phyloP scores from a whole-genome alignment of 371 early-diverging fungal species.

The Batrachochytrium dendrobatidis region DNA sequence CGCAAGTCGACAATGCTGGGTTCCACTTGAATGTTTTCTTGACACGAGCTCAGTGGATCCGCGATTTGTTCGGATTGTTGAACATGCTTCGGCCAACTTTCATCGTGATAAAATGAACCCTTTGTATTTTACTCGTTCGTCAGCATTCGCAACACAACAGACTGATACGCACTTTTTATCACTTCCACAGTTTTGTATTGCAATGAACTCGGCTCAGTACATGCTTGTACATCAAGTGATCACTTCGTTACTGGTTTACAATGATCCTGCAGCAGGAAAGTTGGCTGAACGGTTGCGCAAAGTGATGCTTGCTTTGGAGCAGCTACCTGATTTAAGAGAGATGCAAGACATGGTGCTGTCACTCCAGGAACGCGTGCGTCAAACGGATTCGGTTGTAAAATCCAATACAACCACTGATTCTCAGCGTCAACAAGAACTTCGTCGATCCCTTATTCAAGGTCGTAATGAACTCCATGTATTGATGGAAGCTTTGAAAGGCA shows the following conservation, averaged over 20 bases:
- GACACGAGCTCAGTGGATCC: conserved; percentile 40
- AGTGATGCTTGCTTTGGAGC: conserved; percentile 63
- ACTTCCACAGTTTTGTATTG: conserved; percentile 58
- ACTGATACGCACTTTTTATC: conserved; percentile 50
- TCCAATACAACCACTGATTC: neutral
- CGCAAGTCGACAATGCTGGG: conserved; percentile 64
- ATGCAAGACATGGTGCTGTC: conserved; percentile 50
- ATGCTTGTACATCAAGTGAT: conserved; percentile 63
- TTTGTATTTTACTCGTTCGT: conserved; percentile 37
- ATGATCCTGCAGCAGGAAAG: conserved; percentile 68
- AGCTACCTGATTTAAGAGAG: conserved; percentile 26
- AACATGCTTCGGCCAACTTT: conserved; percentile 60
- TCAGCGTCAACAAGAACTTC: neutral
- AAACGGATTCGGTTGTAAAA: conserved; percentile 25
- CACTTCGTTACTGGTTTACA: conserved; percentile 69
- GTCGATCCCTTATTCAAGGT: neutral
- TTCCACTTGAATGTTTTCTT: conserved; percentile 75
- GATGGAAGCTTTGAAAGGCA: conserved; percentile 53
- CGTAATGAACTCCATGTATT: conserved; percentile 62
- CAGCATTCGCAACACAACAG: neutral
- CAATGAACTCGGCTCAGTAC: conserved; percentile 68
- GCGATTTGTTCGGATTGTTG: conserved; percentile 66
- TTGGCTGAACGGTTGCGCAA: conserved; percentile 62
- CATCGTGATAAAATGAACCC: conserved; percentile 76
- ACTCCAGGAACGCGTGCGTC: conserved; percentile 59